Conservation (phyloP, 2,329 filamentous ascomycete genomes). For the Kalmusia sp. region DNA sequence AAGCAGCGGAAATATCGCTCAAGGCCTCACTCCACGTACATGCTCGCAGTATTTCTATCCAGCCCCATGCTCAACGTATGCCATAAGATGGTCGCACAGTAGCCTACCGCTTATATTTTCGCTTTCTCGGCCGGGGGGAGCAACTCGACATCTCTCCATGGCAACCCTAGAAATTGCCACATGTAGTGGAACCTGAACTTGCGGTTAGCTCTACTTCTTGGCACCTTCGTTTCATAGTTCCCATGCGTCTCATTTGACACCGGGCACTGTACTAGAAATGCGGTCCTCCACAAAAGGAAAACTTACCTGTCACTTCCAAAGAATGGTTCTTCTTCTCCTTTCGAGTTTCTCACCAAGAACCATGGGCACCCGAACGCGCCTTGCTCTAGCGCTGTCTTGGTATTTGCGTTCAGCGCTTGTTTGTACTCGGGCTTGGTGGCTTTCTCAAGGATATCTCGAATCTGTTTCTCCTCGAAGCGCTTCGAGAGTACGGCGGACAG, state of each 20-base stretch:
- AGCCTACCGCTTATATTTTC: constrained; percentile 39
- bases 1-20: not conserved
- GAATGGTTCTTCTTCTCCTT: constrained; percentile 70
- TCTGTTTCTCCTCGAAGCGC: constrained; percentile 61
- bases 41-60: not conserved
- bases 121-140: constrained; percentile 37
- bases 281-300: not conserved
- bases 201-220: constrained; percentile 17
- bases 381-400: constrained; percentile 65
- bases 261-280: constrained; percentile 15
- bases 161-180: constrained; percentile 70
- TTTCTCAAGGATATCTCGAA: constrained; percentile 62
- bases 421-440: constrained; percentile 60
- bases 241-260: constrained; percentile 13
- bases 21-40: not conserved
- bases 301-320: constrained; percentile 76
- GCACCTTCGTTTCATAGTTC: constrained; percentile 20
- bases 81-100: too few relatives aligned
- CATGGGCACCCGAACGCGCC: constrained; percentile 82
- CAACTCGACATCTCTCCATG: constrained; percentile 63
- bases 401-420: constrained; percentile 63
- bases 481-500: constrained; percentile 53
- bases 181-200: constrained; percentile 70
- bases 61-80: too few relatives aligned
- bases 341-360: constrained; percentile 69